A percentile compares a stretch with the other conserved stretches of the same genome.
Conservation (phyloP, 2,329 filamentous ascomycete species). For the Fusarium siculi region DNA sequence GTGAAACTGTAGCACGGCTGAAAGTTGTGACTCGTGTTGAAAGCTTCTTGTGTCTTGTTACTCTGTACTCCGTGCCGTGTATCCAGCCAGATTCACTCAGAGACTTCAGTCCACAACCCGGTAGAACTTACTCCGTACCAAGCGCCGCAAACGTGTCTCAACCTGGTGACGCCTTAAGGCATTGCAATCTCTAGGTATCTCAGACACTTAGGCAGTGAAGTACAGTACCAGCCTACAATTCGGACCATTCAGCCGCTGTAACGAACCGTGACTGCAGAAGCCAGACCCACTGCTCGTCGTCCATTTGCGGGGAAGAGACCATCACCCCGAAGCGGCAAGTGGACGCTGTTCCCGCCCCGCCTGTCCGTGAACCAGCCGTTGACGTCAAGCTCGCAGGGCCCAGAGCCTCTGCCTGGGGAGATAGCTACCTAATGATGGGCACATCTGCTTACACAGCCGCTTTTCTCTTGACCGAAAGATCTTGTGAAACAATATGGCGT, state of each 20-base stretch:
- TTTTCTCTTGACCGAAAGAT: conserved; percentile 11
- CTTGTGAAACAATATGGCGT: conserved; percentile 3
- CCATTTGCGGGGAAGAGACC: conserved; percentile 35
- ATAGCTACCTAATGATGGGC: conserved; percentile 1
- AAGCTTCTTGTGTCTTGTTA: conserved; percentile 17
- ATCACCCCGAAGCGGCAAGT: conserved; percentile 33
- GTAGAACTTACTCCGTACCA: not conserved
- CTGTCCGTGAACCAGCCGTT: conserved; percentile 26
- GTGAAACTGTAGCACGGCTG: conserved; percentile 27
- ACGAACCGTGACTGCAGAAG: conserved; percentile 16
- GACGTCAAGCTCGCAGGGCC: conserved; percentile 27
- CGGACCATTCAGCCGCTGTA: conserved; percentile 15
- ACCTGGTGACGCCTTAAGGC: not conserved
- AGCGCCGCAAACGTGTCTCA: conserved; percentile 19
- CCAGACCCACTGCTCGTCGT: conserved; percentile 8
- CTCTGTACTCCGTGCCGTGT: not conserved
- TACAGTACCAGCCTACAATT: not conserved
- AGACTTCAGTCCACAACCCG: not conserved
- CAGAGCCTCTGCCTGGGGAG: conserved; percentile 4
- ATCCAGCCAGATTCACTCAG: not conserved
- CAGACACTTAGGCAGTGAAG: not conserved
- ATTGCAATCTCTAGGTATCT: not conserved
- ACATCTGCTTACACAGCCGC: conserved; percentile 7
- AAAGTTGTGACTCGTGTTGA: conserved; percentile 19
- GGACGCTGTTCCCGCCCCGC: conserved; percentile 22